phyloP scores from a whole-genome alignment of 495 filamentous ascomycete genomes.

The Pyrenula aspistea region DNA sequence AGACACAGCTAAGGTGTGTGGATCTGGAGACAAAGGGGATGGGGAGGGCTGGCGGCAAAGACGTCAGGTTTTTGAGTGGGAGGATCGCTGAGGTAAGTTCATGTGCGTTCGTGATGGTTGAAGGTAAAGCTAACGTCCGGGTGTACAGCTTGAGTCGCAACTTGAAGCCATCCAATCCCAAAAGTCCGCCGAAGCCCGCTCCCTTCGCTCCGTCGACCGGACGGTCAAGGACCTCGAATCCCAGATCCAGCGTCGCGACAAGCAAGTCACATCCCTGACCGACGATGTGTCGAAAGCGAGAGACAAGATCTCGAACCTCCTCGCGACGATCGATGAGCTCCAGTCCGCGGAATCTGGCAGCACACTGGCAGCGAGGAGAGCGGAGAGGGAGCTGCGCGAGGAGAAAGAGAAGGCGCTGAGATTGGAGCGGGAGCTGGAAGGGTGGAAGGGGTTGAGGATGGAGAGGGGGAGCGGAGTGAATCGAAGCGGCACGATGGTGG shows the following conservation, averaged over 20 bases:
- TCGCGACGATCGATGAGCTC: constrained; percentile 85
- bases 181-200: constrained; percentile 67
- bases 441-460: constrained; percentile 63
- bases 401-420: constrained; percentile 72
- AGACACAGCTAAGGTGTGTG: constrained; percentile 78
- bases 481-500: constrained; percentile 20
- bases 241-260: constrained; percentile 87
- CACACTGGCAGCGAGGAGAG: constrained; percentile 66
- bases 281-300: constrained; percentile 75
- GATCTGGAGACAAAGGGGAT: constrained; percentile 97
- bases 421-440: constrained; percentile 82
- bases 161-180: constrained; percentile 75
- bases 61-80: constrained; percentile 89
- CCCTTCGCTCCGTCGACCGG: constrained; percentile 85
- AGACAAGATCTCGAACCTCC: constrained; percentile 80
- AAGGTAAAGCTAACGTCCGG: constrained; percentile 7
- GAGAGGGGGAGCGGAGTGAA: constrained; percentile 38
- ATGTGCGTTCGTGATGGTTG: not conserved
- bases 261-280: constrained; percentile 61
- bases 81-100: constrained; percentile 86
- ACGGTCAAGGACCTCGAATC: constrained; percentile 86
- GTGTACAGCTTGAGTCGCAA: constrained; percentile 69
- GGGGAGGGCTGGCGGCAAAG: constrained; percentile 71
- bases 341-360: constrained; percentile 72
- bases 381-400: constrained; percentile 81